Evolutionary conservation across 2,329 filamentous ascomycete genomes (phyloP).

Genomic region (Parastagonospora avenae): DNA sequence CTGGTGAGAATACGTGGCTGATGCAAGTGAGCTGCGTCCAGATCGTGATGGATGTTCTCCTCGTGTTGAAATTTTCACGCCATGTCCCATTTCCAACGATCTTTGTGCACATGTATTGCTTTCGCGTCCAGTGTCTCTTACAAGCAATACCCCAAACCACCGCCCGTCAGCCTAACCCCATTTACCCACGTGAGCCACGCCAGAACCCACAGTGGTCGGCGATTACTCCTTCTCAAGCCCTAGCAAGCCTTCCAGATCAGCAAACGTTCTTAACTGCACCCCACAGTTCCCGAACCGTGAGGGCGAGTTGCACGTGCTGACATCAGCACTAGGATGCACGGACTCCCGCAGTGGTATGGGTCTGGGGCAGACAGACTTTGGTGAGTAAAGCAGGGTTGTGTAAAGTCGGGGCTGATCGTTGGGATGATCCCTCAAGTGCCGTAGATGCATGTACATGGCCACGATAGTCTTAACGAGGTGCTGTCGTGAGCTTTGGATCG

Average conservation of each 20-base stretch:
- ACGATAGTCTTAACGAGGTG: neutral
- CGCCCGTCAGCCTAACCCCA: too few species aligned
- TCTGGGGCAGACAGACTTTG: neutral
- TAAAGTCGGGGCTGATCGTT: too few species aligned
- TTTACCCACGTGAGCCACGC: neutral
- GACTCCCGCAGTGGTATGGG: conserved; percentile 1
- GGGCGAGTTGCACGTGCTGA: neutral
- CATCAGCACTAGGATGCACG: conserved; percentile 9
- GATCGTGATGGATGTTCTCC: too few species aligned
- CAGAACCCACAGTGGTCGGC: conserved; percentile 1
- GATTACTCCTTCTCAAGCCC: conserved; percentile 1
- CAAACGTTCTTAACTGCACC: neutral
- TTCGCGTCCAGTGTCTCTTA: neutral
- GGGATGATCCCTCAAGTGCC: too few species aligned
- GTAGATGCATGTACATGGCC: neutral
- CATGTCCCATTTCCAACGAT: too few species aligned
- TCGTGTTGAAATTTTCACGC: too few species aligned
- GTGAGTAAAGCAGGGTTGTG: neutral
- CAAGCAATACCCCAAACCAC: neutral
- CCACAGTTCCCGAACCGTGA: neutral
- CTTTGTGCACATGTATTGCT: neutral
- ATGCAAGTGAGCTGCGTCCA: too few species aligned
- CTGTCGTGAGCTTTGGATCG: too few species aligned
- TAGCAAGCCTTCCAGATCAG: neutral
- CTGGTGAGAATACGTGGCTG: too few species aligned